Base-by-base conservation (phyloP, 2,329 filamentous ascomycete genomes). In the Fulvia fulva region DNA sequence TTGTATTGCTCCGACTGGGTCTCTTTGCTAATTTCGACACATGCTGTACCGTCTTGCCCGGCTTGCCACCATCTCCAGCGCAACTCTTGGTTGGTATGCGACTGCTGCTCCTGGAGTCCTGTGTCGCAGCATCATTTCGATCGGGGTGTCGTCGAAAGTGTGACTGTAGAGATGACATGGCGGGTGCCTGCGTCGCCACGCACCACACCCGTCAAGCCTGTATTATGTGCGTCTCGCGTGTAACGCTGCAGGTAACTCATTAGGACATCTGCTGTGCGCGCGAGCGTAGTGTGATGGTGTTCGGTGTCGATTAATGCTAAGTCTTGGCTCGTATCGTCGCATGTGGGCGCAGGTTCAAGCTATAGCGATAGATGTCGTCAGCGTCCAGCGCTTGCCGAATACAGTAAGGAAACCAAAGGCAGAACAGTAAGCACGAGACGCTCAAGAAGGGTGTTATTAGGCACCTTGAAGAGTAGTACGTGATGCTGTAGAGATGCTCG, bases 21-120 rank as follows among this genome's bases (percentile, higher is more conserved):
- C 59, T 60, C 58, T 66, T 69, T 23, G 66, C 59, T 62, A 67
- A 46, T 45, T 62, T 63, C 21, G 68, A 65, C 12, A 66, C 63
- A 60, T 69, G 63, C 55, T 67, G 67, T 34, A 59, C 55, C 19
- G 60, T 34, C 49, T 63, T 65, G 51, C 46, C 63, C 55, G 57
- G 61, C 25, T 58, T 57, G 22, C 58, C 37, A 34, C 41, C 22
- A 16, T 63, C 56, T 9, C 37, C n/a, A 23, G 25, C 41, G 49
- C n/a, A n/a, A 14, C 23, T 16, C 45, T 63, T 64, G 26, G 63
- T 62, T 5, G 67, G 66, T 25, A 67, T 62, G 47, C 67, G 65
- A 62, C 60, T 67, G 45, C 32, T 45, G 37, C 57, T 51, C 43
- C 54, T 65, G 21, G 37, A 45, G 3, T 19, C 22, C 19, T 23